phyloP scores from a whole-genome alignment of 139 green algal genomes.

The Bryopsis sp. region DNA sequence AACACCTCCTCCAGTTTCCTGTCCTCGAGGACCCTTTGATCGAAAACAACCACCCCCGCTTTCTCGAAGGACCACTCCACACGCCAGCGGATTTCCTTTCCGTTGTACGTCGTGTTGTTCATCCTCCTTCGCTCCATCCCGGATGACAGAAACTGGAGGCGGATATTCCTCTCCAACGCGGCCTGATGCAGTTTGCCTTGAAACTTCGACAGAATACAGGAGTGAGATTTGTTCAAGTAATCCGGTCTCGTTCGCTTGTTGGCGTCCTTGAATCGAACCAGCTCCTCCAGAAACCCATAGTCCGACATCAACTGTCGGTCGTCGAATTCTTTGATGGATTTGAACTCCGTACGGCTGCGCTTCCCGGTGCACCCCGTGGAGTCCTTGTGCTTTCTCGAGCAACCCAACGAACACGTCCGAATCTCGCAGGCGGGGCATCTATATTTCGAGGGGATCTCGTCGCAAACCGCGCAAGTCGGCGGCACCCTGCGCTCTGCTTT shows the following conservation, averaged over 20 bases:
- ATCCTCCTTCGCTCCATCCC: conserved; percentile 2
- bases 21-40: background rate
- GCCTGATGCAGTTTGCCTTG: conserved; percentile 5
- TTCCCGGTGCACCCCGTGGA: conserved; percentile 50
- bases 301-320: conserved; percentile 46
- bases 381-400: conserved; percentile 51
- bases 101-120: conserved; percentile 15
- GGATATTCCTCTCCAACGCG: background rate
- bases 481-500: background rate
- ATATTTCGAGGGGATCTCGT: conserved; percentile 38
- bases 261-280: conserved; percentile 9
- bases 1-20: background rate
- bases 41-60: background rate
- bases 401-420: conserved; percentile 55
- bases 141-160: conserved; percentile 3
- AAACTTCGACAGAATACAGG: too few relatives aligned
- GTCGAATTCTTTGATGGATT: conserved; percentile 44
- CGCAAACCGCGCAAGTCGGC: conserved; percentile 34
- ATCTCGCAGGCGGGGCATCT: conserved; percentile 45
- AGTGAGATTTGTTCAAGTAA: too few relatives aligned
- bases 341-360: conserved; percentile 49
- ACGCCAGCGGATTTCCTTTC: conserved; percentile 7
- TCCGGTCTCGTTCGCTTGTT: conserved; percentile 1
- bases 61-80: conserved; percentile 12
- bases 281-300: conserved; percentile 15